Evolutionary conservation across 805 yeast species (phyloP).

Genomic region (Diddensiella santjacobensis): DNA sequence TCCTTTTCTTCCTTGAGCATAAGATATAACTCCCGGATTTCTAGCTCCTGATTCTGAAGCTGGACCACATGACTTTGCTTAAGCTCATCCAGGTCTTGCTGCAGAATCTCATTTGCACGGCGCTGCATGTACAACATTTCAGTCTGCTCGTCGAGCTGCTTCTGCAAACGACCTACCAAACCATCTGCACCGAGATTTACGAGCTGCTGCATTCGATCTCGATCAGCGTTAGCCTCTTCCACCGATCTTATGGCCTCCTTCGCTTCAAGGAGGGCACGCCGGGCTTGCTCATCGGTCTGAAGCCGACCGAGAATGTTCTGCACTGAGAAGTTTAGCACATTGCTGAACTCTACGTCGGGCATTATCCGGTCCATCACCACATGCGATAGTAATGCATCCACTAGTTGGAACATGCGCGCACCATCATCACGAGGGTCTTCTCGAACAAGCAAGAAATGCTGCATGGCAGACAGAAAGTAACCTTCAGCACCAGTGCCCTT

Average conservation of each 20-base stretch:
- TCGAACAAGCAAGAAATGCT: slow-evolving; percentile 54
- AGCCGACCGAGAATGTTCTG: slow-evolving; percentile 67
- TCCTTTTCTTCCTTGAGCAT: slow-evolving; percentile 44
- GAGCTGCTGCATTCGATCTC: slow-evolving; percentile 61
- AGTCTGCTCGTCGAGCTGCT: slow-evolving; percentile 62
- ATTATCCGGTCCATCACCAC: slow-evolving; percentile 48
- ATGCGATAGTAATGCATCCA: slow-evolving; percentile 63
- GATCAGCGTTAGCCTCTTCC: slow-evolving; percentile 55
- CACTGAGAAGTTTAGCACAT: slow-evolving; percentile 73
- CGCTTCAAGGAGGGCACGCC: slow-evolving; percentile 60
- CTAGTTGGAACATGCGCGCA: slow-evolving; percentile 50
- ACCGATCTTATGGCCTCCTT: slow-evolving; percentile 50
- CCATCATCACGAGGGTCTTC: slow-evolving; percentile 40
- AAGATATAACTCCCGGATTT: slow-evolving; percentile 57
- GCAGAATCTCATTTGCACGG: slow-evolving; percentile 56
- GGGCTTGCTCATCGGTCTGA: slow-evolving; percentile 82
- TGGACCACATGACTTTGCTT: slow-evolving; percentile 40
- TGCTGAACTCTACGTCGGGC: slow-evolving; percentile 48
- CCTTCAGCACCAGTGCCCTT: slow-evolving; percentile 58
- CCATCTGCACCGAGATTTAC: slow-evolving; percentile 76
- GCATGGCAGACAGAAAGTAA: slow-evolving; percentile 57
- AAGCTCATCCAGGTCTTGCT: slow-evolving; percentile 58
- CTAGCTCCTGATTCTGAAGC: slow-evolving; percentile 46
- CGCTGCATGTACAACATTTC: slow-evolving; percentile 55
- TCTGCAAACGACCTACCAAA: slow-evolving; percentile 53